phyloP scores from a whole-genome alignment of 495 filamentous ascomycete species.

The Thozetella sp. region DNA sequence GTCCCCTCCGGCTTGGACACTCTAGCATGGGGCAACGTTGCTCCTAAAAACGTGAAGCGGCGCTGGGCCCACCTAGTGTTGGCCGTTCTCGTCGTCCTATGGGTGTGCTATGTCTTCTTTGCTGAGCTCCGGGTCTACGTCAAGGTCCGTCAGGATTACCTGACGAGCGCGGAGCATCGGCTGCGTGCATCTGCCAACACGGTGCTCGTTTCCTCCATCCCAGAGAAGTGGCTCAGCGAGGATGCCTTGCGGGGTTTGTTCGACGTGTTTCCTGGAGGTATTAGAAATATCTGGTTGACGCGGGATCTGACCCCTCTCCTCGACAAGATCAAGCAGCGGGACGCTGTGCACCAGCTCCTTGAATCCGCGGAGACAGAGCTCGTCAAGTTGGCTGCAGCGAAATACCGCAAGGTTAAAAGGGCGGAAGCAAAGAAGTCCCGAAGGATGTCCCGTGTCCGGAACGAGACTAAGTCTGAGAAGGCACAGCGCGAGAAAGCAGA shows the following conservation, averaged over 20 bases:
- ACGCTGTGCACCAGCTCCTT: conserved; percentile 69
- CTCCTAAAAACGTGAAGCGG: conserved; percentile 64
- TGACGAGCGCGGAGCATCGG: conserved; percentile 95
- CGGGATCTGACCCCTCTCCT: conserved; percentile 85
- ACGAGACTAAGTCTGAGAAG: conserved; percentile 52
- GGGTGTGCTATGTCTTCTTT: conserved; percentile 88
- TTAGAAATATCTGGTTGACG: conserved; percentile 97
- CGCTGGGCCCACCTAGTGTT: conserved; percentile 91
- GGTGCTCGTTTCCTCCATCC: conserved; percentile 88
- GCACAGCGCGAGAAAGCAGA: conserved; percentile 42
- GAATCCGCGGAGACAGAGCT: conserved; percentile 86
- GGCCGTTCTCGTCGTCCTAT: conserved; percentile 77
- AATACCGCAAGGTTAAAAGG: conserved; percentile 66
- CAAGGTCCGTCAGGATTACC: conserved; percentile 87
- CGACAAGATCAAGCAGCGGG: conserved; percentile 80
- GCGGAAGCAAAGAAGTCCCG: conserved; percentile 64
- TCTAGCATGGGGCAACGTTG: conserved; percentile 91
- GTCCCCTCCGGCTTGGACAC: conserved; percentile 67
- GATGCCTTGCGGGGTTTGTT: conserved; percentile 84
- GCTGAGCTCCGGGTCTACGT: conserved; percentile 89
- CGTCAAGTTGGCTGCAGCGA: conserved; percentile 76
- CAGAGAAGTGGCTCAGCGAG: conserved; percentile 81
- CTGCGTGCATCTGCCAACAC: conserved; percentile 95
- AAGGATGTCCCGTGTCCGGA: conserved; percentile 44
- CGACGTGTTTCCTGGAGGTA: conserved; percentile 94